phyloP scores from a whole-genome alignment of 352 stramenopile species.

The Globisporangium barbulae region DNA sequence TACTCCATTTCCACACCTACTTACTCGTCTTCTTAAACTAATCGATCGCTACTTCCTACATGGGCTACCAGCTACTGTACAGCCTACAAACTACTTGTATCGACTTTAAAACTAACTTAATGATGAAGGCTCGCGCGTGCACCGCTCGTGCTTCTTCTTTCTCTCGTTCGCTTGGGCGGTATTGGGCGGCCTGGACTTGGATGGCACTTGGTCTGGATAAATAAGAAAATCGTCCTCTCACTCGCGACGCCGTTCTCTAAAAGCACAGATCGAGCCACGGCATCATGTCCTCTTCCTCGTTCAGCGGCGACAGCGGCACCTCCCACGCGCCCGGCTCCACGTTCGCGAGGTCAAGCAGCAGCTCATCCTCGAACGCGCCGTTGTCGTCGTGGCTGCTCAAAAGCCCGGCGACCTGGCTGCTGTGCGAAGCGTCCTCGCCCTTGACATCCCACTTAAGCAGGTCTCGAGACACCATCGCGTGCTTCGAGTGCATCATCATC shows the following conservation, averaged over 20 bases:
- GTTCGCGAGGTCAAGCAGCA: slow-evolving; percentile 69
- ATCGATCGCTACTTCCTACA: slow-evolving; percentile 10
- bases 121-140: not conserved
- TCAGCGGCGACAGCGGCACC: slow-evolving; percentile 74
- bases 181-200: not conserved
- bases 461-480: slow-evolving; percentile 60
- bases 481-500: slow-evolving; percentile 36
- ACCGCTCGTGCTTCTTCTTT: not conserved
- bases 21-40: slow-evolving; percentile 8
- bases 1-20: not conserved
- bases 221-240: slow-evolving; percentile 28
- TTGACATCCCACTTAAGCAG: slow-evolving; percentile 62
- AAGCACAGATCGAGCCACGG: slow-evolving; percentile 84
- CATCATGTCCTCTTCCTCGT: slow-evolving; percentile 83
- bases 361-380: slow-evolving; percentile 55
- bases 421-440: slow-evolving; percentile 19
- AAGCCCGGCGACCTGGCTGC: slow-evolving; percentile 21
- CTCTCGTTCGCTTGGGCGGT: not conserved
- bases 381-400: slow-evolving; percentile 33
- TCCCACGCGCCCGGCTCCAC: slow-evolving; percentile 78
- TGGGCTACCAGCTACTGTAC: slow-evolving; percentile 18
- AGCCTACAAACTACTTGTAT: slow-evolving; percentile 12
- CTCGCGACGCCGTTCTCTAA: slow-evolving; percentile 27
- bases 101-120: slow-evolving; percentile 15
- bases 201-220: slow-evolving; percentile 25